Evolutionary conservation across 768 basidiomycete genomes (phyloP).

Genomic region (Mycena chlorophos): DNA sequence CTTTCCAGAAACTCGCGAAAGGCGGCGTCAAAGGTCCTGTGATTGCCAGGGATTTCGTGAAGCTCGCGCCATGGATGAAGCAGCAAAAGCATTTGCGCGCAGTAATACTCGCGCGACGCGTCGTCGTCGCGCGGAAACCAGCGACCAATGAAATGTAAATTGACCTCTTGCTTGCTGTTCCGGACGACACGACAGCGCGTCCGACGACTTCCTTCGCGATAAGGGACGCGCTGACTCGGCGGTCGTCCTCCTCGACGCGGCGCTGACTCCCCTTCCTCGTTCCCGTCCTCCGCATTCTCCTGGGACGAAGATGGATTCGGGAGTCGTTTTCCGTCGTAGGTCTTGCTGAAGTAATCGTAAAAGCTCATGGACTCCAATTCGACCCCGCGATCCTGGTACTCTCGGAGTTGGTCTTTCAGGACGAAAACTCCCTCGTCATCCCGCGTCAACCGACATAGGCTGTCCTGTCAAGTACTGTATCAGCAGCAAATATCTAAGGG

Average conservation of each 20-base stretch:
- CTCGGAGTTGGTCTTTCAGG: constrained; percentile 11
- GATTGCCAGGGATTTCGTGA: constrained; percentile 22
- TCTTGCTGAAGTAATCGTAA: constrained; percentile 3
- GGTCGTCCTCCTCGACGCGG: constrained; percentile 19
- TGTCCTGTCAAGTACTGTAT: not conserved
- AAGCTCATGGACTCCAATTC: constrained; percentile 4
- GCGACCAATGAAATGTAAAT: constrained; percentile 35
- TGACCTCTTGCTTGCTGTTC: constrained; percentile 28
- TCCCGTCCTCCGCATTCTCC: constrained; percentile 18
- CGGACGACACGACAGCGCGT: constrained; percentile 23
- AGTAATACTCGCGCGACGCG: constrained; percentile 20
- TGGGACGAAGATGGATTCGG: no score
- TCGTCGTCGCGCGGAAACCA: constrained; percentile 32
- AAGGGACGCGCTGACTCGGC: constrained; percentile 19
- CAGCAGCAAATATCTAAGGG: not conserved
- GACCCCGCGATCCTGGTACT: constrained; percentile 22
- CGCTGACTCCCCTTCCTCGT: not conserved
- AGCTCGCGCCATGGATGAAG: constrained; percentile 37
- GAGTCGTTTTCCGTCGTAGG: constrained; percentile 9
- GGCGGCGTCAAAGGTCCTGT: constrained; percentile 22
- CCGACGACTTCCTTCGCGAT: constrained; percentile 18
- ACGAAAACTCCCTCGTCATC: not conserved
- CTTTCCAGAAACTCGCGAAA: constrained; percentile 21
- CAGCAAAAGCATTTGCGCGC: constrained; percentile 32
- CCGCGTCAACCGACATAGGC: not conserved